These are phyloP conservation scores for Xylariaceae sp. DNA, from an alignment of 2,329 filamentous ascomycete species.

Conservation along the genomic window DNA sequence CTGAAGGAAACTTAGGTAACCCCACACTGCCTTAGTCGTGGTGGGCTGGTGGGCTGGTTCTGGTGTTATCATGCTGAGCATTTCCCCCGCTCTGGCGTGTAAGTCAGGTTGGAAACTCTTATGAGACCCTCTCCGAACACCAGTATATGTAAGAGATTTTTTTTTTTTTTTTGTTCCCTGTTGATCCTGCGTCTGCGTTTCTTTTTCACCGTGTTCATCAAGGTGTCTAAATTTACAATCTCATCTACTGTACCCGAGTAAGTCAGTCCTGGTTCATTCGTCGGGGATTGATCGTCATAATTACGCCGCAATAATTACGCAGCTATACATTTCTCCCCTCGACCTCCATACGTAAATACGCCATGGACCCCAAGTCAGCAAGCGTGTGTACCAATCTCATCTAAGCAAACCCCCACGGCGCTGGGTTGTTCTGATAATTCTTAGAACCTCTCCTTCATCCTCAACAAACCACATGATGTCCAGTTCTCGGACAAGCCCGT, in stretches of 20 bases:
- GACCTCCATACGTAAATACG: background rate
- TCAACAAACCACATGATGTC: conserved; percentile 75
- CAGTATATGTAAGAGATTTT: conserved; percentile 13
- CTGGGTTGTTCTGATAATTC: conserved; percentile 5
- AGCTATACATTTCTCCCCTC: background rate
- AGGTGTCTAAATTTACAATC: background rate
- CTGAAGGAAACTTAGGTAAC: background rate
- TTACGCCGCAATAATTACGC: background rate
- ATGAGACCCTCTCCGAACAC: conserved; percentile 25
- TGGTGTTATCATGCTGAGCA: conserved; percentile 24
- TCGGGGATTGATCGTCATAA: background rate
- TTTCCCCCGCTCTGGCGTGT: conserved; percentile 17
- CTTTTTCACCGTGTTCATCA: background rate
- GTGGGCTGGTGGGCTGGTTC: conserved; percentile 8
- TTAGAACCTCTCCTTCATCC: conserved; percentile 82
- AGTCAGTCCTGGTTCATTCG: background rate
- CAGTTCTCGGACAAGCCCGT: conserved; percentile 75
- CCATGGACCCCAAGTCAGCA: conserved; percentile 33
- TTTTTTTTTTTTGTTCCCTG: conserved; percentile 5
- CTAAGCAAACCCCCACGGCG: conserved; percentile 2
- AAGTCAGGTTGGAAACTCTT: conserved; percentile 11
- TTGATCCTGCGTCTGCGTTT: background rate
- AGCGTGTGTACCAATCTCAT: conserved; percentile 29
- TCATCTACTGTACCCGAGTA: background rate
- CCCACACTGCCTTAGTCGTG: conserved; percentile 9